Evolutionary conservation across 2,329 filamentous ascomycete genomes (phyloP), one percentile per base, ranked within the genome.

Genomic region (Colletotrichum sp.): DNA sequence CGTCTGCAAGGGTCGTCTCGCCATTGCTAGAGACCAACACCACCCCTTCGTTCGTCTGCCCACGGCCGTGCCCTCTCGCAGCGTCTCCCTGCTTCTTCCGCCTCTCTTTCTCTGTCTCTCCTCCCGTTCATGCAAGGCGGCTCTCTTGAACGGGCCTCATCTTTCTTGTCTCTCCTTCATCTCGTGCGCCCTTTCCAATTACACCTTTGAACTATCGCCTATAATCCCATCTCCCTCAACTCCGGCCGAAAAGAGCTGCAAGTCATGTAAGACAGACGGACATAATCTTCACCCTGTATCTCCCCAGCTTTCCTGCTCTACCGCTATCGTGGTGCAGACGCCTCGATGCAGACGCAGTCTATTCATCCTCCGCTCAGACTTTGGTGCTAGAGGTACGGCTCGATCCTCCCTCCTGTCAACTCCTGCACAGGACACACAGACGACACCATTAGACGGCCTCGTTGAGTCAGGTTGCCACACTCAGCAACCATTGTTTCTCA

Each of bases 1-100:
- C 32, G 39, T 65, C 73, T 76, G 73, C 73, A 76, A 73, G 73
- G 73, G 73, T 69, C 32, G 49, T 69, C 70, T 69, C 26, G 39
- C 63, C 39, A 39, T 32, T 63, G 49, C 62, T 49, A 59, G 55
- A 36, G 34, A 44, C 72, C 66, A 69, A 30, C n/a, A n/a, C 36
- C 60, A 66, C 63, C 62, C 69, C 55, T 64, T 57, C 13, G 16
- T 39, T 21, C n/a, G 55, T 69, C 32, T 57, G 69, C 34, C 63
- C 64, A 30, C 21, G 21, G 28, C 32, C 36, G 28, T n/a, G 21
- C 67, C 21, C 32, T 55, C 30, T 60, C 52, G 72, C 69, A 60
- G 21, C 39, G 32, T 5, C 73, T 76, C 70, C 57, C 69, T 76
- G 64, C 73, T 76, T 76, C 69, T 49, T 73, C 28, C 24, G 21